Base-by-base conservation (phyloP, 192 early-diverging fungal genomes). In the Gryganskiella cystojenkinii region DNA sequence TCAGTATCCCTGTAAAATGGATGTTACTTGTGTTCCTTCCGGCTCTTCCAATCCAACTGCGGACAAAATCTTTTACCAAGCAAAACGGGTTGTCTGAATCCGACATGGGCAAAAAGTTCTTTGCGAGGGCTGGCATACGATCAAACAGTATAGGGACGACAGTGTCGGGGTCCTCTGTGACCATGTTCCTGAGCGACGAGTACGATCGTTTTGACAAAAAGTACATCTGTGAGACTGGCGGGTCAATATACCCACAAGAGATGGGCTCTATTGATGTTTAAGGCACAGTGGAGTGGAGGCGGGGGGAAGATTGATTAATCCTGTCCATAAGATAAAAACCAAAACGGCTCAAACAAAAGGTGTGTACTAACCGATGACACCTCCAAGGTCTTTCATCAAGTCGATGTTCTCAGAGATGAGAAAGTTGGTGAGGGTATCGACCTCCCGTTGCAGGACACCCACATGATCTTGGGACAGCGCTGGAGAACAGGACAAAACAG, bases 191-290 rank as follows among this genome's bases (percentile, higher is more conserved):
- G 67, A 78, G 35, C 7, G 30, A 7, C 11, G 66, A 69, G 50
- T 69, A 78, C 1, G 74, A 50, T 24, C 17, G 62, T 37, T 78
- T 68, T 8, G 74, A 78, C 25, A 69, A 24, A 17, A 68, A 68
- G 42, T 58, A 69, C 74, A 78, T 69, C 20, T 78, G 74, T 3
- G 74, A 69, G 19, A 60, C 46, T 11, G 74, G 74, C 0, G 66
- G 66, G 19, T 78, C 74, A 3, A 69, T 78, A 20, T 78, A 78
- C 42, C 74, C 74, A 47, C 66, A 78, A 10, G 65, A 47, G 20
- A 69, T 59, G 19, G 74, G 74, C 30, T 78, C 74, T 78, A 30
- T 24, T 13, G 13, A 9, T 13, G 37, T 40, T n/a, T n/a, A n/a
- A n/a, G n/a, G n/a, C n/a, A n/a, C n/a, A n/a, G n/a, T n/a, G n/a